A percentile compares a stretch with the other conserved stretches of the same genome.
phyloP scores from a whole-genome alignment of 2,329 filamentous ascomycete genomes.

The Sordariomycetes sp. region DNA sequence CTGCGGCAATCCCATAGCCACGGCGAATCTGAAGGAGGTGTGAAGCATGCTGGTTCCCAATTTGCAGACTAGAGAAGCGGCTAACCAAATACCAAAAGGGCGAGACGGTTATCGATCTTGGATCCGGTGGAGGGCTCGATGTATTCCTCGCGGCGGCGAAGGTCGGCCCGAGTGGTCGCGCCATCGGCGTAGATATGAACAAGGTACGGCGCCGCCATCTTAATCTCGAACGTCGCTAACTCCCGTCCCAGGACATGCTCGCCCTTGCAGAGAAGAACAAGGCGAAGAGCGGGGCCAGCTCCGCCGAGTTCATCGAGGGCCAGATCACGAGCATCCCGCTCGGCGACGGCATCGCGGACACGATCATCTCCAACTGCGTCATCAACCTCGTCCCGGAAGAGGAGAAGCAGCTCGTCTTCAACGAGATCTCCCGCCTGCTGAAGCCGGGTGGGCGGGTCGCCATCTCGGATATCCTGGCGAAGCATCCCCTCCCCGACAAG shows the following conservation, averaged over 20 bases:
- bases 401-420: slow-evolving; percentile 43
- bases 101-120: slow-evolving; percentile 47
- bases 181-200: slow-evolving; percentile 51
- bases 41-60: not conserved
- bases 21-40: slow-evolving; percentile 33
- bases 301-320: slow-evolving; percentile 39
- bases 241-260: slow-evolving; percentile 38
- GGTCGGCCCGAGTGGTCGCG: slow-evolving; percentile 34
- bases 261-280: slow-evolving; percentile 34
- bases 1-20: slow-evolving; percentile 41
- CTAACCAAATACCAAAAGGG: slow-evolving; percentile 22
- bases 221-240: not conserved
- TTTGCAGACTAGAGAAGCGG: not conserved
- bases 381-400: slow-evolving; percentile 43
- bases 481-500: slow-evolving; percentile 32
- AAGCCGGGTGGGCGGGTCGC: slow-evolving; percentile 47
- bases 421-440: slow-evolving; percentile 46
- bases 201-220: slow-evolving; percentile 22
- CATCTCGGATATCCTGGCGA: slow-evolving; percentile 48
- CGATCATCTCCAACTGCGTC: slow-evolving; percentile 54
- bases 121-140: slow-evolving; percentile 47
- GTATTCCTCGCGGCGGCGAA: slow-evolving; percentile 40
- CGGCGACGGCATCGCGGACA: slow-evolving; percentile 29
- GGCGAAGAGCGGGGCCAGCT: slow-evolving; percentile 22
- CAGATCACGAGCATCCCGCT: slow-evolving; percentile 40